phyloP scores from a whole-genome alignment of 2,329 filamentous ascomycete genomes.

The Escovopsis weberi region DNA sequence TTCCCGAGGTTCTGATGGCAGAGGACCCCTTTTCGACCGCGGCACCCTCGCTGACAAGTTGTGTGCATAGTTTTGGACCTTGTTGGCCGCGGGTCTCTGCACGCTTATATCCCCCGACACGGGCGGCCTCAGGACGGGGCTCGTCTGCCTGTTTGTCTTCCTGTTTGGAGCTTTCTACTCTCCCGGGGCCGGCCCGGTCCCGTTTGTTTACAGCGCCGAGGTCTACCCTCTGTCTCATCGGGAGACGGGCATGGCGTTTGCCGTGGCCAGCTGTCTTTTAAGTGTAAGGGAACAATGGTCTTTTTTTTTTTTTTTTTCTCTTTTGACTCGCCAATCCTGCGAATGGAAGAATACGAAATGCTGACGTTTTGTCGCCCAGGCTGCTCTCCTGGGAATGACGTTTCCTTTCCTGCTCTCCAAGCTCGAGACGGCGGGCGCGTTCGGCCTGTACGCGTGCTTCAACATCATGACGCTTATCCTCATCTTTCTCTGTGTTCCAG shows the following conservation, averaged over 20 bases:
- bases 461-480: slow-evolving; percentile 39
- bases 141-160: slow-evolving; percentile 49
- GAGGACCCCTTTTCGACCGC: neutral
- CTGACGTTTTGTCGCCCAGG: slow-evolving; percentile 9
- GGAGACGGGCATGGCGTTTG: slow-evolving; percentile 49
- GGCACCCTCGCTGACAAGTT: no score
- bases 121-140: slow-evolving; percentile 29
- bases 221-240: slow-evolving; percentile 50
- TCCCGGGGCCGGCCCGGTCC: slow-evolving; percentile 48
- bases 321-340: neutral
- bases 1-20: neutral
- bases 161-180: slow-evolving; percentile 52
- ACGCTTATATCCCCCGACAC: slow-evolving; percentile 20
- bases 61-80: slow-evolving; percentile 28
- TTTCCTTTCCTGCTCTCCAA: slow-evolving; percentile 32
- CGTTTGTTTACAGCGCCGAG: slow-evolving; percentile 48
- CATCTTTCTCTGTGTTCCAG: slow-evolving; percentile 33
- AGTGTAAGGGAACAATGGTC: slow-evolving; percentile 16
- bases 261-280: slow-evolving; percentile 45
- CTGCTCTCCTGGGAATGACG: slow-evolving; percentile 33
- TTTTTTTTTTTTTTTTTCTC: neutral
- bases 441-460: slow-evolving; percentile 39
- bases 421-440: slow-evolving; percentile 22
- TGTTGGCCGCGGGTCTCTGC: slow-evolving; percentile 29
- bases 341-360: no score